Conservation (phyloP, 1,139 yeast genomes). For the Hansenula sp. region DNA sequence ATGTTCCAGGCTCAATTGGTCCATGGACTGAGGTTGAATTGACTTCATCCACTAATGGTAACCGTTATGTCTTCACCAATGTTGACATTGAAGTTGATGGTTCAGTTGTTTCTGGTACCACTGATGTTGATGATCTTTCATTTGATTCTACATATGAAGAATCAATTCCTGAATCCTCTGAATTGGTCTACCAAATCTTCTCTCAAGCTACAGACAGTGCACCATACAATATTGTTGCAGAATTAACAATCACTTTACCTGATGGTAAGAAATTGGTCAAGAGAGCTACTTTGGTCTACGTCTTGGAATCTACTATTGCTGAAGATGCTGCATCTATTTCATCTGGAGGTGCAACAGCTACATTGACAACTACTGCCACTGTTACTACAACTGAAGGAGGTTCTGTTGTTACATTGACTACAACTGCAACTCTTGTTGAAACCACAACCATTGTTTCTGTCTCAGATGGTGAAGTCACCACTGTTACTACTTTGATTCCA, state of each 20-base stretch:
- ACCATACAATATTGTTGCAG: neutral
- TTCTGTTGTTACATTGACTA: neutral
- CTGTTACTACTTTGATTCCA: conserved; percentile 1
- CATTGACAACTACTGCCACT: neutral
- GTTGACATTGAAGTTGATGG: neutral
- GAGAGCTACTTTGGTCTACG: neutral
- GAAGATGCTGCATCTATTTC: neutral
- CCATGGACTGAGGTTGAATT: conserved; percentile 4
- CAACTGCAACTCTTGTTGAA: neutral
- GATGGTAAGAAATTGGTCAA: neutral
- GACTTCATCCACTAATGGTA: neutral
- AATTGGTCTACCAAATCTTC: neutral
- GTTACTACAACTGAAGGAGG: neutral
- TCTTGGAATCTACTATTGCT: neutral
- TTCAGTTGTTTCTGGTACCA: neutral
- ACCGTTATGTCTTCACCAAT: neutral
- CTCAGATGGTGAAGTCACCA: neutral
- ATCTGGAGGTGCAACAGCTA: neutral
- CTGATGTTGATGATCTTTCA: neutral
- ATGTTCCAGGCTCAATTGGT: conserved; percentile 4
- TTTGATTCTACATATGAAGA: neutral
- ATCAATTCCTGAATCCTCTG: neutral
- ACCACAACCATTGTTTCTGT: neutral
- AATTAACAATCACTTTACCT: neutral
- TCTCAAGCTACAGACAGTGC: neutral